phyloP scores from a whole-genome alignment of 83 land plant species.

The Thuja plicata region DNA sequence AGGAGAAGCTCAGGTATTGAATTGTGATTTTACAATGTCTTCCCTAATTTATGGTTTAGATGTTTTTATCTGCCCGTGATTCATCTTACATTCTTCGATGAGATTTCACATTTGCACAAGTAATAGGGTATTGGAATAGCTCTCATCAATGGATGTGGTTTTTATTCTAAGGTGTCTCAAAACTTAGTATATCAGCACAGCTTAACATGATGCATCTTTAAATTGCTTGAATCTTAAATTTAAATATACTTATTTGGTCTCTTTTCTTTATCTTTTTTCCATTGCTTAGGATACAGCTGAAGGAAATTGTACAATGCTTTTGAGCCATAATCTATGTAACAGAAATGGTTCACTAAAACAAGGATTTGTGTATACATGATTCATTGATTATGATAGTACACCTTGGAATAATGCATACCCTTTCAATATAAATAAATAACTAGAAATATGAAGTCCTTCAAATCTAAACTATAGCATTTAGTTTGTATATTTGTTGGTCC shows the following conservation, averaged over 20 bases:
- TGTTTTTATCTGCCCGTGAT: not conserved
- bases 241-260: not conserved
- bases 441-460: not conserved
- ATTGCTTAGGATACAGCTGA: not conserved
- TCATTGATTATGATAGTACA: not conserved
- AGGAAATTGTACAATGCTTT: not conserved
- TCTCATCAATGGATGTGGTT: not conserved
- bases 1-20: slow-evolving; percentile 76
- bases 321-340: not conserved
- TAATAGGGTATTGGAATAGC: not conserved
- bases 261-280: not conserved
- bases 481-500: not conserved
- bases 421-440: not conserved
- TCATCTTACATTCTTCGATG: not conserved
- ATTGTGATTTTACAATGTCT: not conserved
- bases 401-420: not conserved
- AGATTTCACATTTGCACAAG: not conserved
- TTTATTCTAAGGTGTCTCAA: not conserved
- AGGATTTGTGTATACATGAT: not conserved
- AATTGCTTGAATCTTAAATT: not conserved
- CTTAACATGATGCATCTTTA: not conserved
- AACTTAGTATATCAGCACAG: not conserved
- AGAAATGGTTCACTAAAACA: not conserved
- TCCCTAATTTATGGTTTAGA: not conserved
- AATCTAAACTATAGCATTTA: not conserved